Percentiles rank a stretch among this genome's conserved stretches.
phyloP scores from a whole-genome alignment of 306 rosid genomes.

The Malus fusca region DNA sequence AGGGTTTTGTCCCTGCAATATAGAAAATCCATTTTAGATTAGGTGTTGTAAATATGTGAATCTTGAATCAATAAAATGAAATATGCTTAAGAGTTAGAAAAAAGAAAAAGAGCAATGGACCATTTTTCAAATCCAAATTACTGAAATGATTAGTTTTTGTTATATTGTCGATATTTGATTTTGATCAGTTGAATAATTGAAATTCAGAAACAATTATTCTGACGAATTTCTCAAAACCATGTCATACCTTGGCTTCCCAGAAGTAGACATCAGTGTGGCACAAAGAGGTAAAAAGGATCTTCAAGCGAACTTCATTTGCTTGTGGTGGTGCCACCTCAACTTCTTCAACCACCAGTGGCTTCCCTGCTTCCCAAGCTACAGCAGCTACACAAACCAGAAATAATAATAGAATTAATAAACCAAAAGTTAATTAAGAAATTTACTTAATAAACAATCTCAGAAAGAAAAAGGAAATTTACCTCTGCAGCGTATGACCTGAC shows the following conservation, averaged over 20 bases:
- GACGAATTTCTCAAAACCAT: not conserved
- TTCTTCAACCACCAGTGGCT: slow-evolving; percentile 30
- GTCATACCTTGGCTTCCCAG: slow-evolving; percentile 33
- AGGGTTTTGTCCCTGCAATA: slow-evolving; percentile 67
- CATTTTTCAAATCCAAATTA: no score
- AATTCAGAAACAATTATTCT: not conserved
- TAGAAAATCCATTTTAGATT: not conserved
- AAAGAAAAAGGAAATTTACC: not conserved
- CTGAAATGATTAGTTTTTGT: no score
- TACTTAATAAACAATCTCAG: not conserved
- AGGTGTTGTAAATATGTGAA: no score
- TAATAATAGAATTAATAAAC: not conserved
- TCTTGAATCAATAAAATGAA: no score
- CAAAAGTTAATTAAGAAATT: not conserved
- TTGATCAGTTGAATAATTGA: no score
- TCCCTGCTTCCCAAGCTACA: slow-evolving; percentile 34
- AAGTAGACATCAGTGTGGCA: slow-evolving; percentile 32
- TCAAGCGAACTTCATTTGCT: slow-evolving; percentile 25
- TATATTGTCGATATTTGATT: no score
- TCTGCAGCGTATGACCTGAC: slow-evolving; percentile 29
- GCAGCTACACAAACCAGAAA: slow-evolving; percentile 15
- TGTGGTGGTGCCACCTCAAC: slow-evolving; percentile 36
- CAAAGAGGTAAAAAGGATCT: slow-evolving; percentile 24
- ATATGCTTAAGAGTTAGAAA: no score
- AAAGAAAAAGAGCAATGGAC: no score